These are phyloP conservation scores for Coccomyxa sp. DNA, from an alignment of 139 green algal genomes.

Conservation along the genomic window DNA sequence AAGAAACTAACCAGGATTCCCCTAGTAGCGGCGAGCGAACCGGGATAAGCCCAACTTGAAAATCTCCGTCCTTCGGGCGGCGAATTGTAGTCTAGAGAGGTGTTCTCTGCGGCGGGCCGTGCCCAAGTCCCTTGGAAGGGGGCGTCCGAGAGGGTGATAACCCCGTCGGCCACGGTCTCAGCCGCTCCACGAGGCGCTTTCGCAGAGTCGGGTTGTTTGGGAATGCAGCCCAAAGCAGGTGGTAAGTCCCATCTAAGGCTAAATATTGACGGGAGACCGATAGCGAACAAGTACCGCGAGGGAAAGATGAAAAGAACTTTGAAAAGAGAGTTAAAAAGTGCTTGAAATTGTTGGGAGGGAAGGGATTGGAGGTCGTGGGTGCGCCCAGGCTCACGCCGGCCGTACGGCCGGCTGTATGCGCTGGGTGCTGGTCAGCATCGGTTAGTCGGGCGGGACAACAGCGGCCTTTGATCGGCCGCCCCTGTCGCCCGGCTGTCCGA, in stretches of 20 bases:
- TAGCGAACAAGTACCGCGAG: conserved; percentile 96
- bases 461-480: conserved; percentile 44
- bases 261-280: conserved; percentile 90
- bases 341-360: conserved; percentile 93
- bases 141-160: conserved; percentile 83
- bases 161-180: conserved; percentile 51
- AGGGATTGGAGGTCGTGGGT: conserved; percentile 71
- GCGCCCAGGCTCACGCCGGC: conserved; percentile 65
- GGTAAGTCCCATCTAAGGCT: conserved; percentile 94
- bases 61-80: conserved; percentile 64
- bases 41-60: conserved; percentile 81
- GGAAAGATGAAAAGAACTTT: conserved; percentile 97
- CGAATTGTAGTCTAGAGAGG: conserved; percentile 91
- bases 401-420: conserved; percentile 58
- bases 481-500: conserved; percentile 62
- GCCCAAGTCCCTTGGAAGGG: conserved; percentile 75
- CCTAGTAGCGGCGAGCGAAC: conserved; percentile 90
- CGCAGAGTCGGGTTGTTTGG: conserved; percentile 85
- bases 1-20: conserved; percentile 94
- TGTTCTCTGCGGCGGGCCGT: conserved; percentile 49
- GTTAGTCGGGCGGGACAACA: conserved; percentile 66
- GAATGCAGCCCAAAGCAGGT: conserved; percentile 88
- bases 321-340: conserved; percentile 96
- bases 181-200: no score
- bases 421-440: conserved; percentile 78